Evolutionary conservation across 805 yeast genomes (phyloP).

Genomic region (Teunomyces funiuensis): DNA sequence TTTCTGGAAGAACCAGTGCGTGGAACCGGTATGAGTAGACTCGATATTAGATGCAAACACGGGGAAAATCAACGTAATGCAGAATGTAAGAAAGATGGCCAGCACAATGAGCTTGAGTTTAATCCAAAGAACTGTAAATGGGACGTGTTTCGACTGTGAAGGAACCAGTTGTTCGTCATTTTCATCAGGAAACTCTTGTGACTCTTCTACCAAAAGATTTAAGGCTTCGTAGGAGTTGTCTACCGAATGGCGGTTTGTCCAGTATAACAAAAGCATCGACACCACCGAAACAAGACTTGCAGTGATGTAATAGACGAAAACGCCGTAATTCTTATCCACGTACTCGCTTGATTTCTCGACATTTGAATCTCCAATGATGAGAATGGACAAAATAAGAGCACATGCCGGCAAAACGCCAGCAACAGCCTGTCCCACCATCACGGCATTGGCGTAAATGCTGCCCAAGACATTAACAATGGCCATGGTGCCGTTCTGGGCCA

Average conservation of each 20-base stretch:
- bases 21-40: constrained; percentile 39
- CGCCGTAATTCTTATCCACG: constrained; percentile 40
- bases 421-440: constrained; percentile 92
- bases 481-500: constrained; percentile 87
- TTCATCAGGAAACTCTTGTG: not conserved
- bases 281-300: constrained; percentile 48
- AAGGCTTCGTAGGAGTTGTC: not conserved
- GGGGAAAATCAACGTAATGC: constrained; percentile 78
- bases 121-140: constrained; percentile 58
- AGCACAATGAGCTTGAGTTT: constrained; percentile 63
- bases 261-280: constrained; percentile 41
- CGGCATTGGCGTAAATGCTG: constrained; percentile 78
- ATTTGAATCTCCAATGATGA: constrained; percentile 35
- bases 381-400: constrained; percentile 57
- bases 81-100: constrained; percentile 72
- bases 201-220: not conserved
- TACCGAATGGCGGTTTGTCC: constrained; percentile 22
- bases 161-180: constrained; percentile 6
- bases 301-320: constrained; percentile 47
- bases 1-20: constrained; percentile 43
- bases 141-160: constrained; percentile 43
- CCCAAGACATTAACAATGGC: constrained; percentile 81
- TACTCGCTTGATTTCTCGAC: constrained; percentile 15
- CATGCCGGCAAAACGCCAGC: constrained; percentile 91
- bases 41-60: constrained; percentile 78